Evolutionary conservation across 2,329 filamentous ascomycete species (phyloP).

Genomic region (Calonectria leucothoes): DNA sequence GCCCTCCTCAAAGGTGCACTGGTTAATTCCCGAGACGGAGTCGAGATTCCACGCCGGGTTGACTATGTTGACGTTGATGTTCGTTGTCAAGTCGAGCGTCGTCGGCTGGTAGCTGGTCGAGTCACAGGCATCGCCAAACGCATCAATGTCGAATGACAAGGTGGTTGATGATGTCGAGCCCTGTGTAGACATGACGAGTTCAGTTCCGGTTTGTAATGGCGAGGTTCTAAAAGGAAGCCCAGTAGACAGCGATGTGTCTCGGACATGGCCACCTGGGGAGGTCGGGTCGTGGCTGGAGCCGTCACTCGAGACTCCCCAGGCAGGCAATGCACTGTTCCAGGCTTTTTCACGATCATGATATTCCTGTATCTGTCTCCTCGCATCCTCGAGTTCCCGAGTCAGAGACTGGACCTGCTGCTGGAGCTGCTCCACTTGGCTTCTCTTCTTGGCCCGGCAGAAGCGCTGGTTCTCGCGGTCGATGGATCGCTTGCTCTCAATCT

Average conservation of each 20-base stretch:
- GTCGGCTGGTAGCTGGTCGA: constrained; percentile 3
- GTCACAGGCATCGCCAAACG: neutral
- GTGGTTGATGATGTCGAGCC: neutral
- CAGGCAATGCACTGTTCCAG: constrained; percentile 5
- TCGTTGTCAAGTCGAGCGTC: neutral
- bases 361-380: constrained; percentile 5
- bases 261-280: neutral
- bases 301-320: neutral
- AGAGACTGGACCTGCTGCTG: constrained; percentile 31
- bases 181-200: neutral
- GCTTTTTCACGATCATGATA: constrained; percentile 20
- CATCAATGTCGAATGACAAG: neutral
- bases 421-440: constrained; percentile 30
- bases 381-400: constrained; percentile 8
- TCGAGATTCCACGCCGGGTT: constrained; percentile 21
- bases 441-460: constrained; percentile 37
- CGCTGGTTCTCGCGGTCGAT: constrained; percentile 42
- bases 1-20: neutral
- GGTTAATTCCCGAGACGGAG: neutral
- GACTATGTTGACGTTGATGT: constrained; percentile 8
- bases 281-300: neutral
- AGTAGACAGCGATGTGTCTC: neutral
- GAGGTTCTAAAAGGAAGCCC: neutral
- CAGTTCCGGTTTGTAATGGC: neutral
- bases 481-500: constrained; percentile 40